These are phyloP conservation scores for Buddleja alternifolia DNA, from an alignment of 257 asterid species.

Conservation along the genomic window DNA sequence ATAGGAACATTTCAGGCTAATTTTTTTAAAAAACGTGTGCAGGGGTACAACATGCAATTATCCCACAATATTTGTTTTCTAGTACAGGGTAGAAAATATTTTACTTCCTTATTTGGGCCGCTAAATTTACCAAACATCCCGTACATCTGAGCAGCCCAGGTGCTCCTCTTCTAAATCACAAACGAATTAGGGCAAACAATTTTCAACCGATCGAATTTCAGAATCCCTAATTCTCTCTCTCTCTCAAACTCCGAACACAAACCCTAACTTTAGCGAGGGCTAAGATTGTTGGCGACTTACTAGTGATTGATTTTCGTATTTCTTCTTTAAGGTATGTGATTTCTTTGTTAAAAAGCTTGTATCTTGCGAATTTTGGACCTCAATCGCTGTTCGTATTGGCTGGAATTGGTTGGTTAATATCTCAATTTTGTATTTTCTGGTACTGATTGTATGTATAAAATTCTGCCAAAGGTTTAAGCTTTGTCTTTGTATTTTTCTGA, in stretches of 20 bases:
- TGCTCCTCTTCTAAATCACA: background rate
- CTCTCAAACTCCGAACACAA: conserved; percentile 18
- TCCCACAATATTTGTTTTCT: too few species aligned
- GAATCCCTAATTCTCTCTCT: conserved; percentile 10
- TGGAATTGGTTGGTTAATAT: background rate
- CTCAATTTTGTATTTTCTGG: background rate
- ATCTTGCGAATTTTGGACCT: conserved; percentile 11
- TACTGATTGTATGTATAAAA: background rate
- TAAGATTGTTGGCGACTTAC: conserved; percentile 19
- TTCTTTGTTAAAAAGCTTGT: conserved; percentile 10
- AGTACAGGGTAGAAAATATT: too few species aligned
- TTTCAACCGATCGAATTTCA: conserved; percentile 10
- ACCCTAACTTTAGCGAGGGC: conserved; percentile 24
- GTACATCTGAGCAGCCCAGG: background rate
- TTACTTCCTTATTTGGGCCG: conserved; percentile 23
- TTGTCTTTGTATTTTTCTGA: background rate
- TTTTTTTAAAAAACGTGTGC: too few species aligned
- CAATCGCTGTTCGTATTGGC: conserved; percentile 5
- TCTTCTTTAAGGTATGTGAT: conserved; percentile 32
- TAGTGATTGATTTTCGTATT: background rate
- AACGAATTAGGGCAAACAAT: conserved; percentile 40
- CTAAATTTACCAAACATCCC: background rate
- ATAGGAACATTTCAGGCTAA: too few species aligned
- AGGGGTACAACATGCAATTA: too few species aligned
- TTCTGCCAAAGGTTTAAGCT: background rate